phyloP scores from a whole-genome alignment of 768 basidiomycete genomes.

The Agaricus bisporus region DNA sequence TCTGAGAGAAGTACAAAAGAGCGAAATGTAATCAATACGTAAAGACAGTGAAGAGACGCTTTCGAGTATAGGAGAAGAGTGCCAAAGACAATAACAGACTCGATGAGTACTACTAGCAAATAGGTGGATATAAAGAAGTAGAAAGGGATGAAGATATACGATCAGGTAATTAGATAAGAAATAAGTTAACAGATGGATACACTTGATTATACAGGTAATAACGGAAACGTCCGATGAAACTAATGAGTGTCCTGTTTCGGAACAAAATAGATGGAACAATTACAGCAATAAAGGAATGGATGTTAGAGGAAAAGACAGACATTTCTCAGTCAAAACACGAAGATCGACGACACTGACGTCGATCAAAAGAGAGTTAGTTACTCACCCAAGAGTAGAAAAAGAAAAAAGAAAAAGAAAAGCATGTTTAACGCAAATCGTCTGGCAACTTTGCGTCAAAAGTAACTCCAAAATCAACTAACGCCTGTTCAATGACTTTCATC shows the following conservation, averaged over 20 bases:
- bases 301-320: too few relatives aligned
- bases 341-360: neutral
- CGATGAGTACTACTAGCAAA: too few relatives aligned
- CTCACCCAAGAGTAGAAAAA: neutral
- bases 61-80: neutral
- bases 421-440: neutral
- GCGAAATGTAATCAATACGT: neutral
- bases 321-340: too few relatives aligned
- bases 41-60: neutral
- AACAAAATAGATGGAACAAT: too few relatives aligned
- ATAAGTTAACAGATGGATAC: neutral
- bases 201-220: neutral
- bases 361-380: neutral
- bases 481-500: slow-evolving; percentile 49
- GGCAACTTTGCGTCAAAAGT: neutral
- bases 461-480: slow-evolving; percentile 17
- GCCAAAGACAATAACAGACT: too few relatives aligned
- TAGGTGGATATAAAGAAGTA: neutral
- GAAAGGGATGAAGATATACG: neutral
- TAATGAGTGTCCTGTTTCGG: too few relatives aligned
- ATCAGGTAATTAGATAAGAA: neutral
- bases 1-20: neutral
- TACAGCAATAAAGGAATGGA: too few relatives aligned
- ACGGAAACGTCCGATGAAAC: neutral
- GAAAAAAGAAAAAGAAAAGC: neutral